phyloP scores from a whole-genome alignment of 371 early-diverging fungal genomes.

The Sanchytrium tribonematis region DNA sequence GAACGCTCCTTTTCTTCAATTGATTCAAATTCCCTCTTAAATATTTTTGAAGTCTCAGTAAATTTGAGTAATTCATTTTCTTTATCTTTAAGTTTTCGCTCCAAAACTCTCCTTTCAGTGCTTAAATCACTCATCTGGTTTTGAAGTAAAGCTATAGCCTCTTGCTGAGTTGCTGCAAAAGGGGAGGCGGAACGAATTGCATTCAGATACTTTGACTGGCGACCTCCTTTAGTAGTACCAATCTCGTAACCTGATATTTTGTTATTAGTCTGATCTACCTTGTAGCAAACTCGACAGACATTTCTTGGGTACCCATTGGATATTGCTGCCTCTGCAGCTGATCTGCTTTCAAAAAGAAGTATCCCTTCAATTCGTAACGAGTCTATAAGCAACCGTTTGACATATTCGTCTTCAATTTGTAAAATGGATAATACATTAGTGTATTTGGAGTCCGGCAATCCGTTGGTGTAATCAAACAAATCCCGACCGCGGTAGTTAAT shows the following conservation, averaged over 20 bases:
- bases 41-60: too few species aligned
- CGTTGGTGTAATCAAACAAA: not conserved
- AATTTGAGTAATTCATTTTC: too few species aligned
- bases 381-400: not conserved
- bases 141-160: not conserved
- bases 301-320: too few species aligned
- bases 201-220: not conserved
- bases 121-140: not conserved
- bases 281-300: too few species aligned
- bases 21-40: too few species aligned
- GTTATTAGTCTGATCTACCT: too few species aligned
- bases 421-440: not conserved
- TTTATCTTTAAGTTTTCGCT: too few species aligned
- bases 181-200: not conserved
- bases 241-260: not conserved
- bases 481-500: not conserved
- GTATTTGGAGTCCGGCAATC: not conserved
- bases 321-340: too few species aligned
- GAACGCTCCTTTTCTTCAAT: too few species aligned
- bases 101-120: not conserved
- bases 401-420: not conserved
- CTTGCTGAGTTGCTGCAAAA: not conserved
- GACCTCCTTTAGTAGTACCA: not conserved
- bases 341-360: too few species aligned
- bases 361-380: not conserved